Base-by-base conservation (phyloP, 2,329 filamentous ascomycete species). In the Aspergillus ruber region DNA sequence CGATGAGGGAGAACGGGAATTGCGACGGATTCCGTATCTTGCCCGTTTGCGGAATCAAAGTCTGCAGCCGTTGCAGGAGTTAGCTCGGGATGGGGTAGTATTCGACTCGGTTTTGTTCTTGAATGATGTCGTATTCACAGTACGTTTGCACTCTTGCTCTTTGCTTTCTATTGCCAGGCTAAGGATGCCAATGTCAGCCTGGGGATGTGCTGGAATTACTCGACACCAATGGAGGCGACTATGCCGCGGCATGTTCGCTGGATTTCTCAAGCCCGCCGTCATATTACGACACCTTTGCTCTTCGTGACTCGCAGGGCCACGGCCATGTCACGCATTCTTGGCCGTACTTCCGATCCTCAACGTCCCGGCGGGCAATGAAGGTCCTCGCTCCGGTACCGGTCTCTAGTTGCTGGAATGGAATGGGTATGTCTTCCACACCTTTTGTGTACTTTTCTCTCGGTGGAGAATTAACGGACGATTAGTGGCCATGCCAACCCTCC, bases 271-370 rank as follows among this genome's bases (percentile, higher is more conserved):
- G 79, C 46, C 80, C 83, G 0, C 80, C 85, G 52, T 74, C 79
- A 36, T 86, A 82, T 61, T 89, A 90, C 64, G 86, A 90, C 62
- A 81, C 84, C 0, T 89, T 86, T 62, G 86, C 85, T 1, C 80
- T 83, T 17, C 76, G 86, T 12, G 86, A 89, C 56, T 69, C 73
- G 2, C 77, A 86, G 49, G 84, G 85, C 1, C 78, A 79, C 55
- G 77, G 77, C 23, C 76, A 81, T 29, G 78, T 85, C 4, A 73
- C 85, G 36, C 79, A 82, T 1, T 79, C 84, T 50, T 90, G 80
- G 64, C 86, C 86, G 0, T 51, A 48, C 21, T 51, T 85, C 62
- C 72, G 9, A 74, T 67, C 2, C 58, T 56, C 12, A 71, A 66
- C 63, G 2, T 75, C 72, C 4, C 71, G 82, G 35, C 68, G 70